Base-by-base conservation (phyloP, 768 basidiomycete species). In the Hygrophoropsis aurantiaca region DNA sequence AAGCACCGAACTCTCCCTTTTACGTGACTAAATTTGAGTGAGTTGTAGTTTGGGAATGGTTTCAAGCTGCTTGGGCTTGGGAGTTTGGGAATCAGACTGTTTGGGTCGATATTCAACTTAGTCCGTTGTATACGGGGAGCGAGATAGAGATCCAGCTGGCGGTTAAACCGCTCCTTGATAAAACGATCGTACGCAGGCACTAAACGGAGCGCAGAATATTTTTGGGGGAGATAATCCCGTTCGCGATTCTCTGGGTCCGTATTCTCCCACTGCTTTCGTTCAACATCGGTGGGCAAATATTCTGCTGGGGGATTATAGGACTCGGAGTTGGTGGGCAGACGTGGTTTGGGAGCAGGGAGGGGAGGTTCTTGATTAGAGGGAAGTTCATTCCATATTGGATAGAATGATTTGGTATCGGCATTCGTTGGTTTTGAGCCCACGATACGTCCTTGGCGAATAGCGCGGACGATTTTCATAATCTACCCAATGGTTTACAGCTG, bases 401-500 rank as follows among this genome's bases (percentile, higher is more conserved):
- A 95, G 55, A 92, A 85, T 50, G 82, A 80, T 35, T 79, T 79
- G 68, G 82, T 70, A 53, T 70, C 80, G 27, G 77, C 74, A 4
- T 75, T 72, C n/a, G 79, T 78, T 11, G 94, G 90, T 68, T 92
- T 95, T 52, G 88, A 84, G 24, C 94, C 90, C 6, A 93, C 61
- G 53, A 99, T 99, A 35, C 90, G 87, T 26, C 97, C 97, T 74
- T 94, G 86, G 8, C 97, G 84, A 59, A 99, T 98, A 4, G 95
- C 95, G 39, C 94, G 93, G 51, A 99, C 94, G 51, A 98, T 97
- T 80, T 98, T 99, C 92, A 99, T 94, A 55, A 99, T 83, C 94
- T 97, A 54, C 25, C 18, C 6, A n/a, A 26, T 19, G 7, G 25
- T 24, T 46, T 42, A 36, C 57, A 42, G 39, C 46, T 20, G n/a